Evolutionary conservation across 257 asterid genomes (phyloP), one percentile per base, ranked within the genome.

Genomic region (Penstemon newberryi): DNA sequence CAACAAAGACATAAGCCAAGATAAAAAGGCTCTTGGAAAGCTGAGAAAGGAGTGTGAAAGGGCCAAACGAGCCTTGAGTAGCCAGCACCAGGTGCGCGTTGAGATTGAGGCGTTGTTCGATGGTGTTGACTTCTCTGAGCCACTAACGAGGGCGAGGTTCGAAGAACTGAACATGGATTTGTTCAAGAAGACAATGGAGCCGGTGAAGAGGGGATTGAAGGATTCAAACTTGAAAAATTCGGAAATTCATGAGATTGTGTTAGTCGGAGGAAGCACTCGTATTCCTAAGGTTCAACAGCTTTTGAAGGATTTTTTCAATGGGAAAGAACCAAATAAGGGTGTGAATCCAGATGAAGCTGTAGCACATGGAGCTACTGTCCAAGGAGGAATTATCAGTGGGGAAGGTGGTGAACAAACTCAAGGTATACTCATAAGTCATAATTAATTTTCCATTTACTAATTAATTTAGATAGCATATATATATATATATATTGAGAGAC

Each of bases 281-380:
- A 83, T 83, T 58, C 87, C 87, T 1, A 83, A 75, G 71, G 83
- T 80, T 50, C 83, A 77, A 59, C 81, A 80, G 58, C 85, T 83
- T 61, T 65, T 83, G 13, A 74, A 77, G 71, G 87, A 83, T 15
- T 75, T 65, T 15, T 83, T 83, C 55, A 83, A 80, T 33, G 85
- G 85, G 65, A 83, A 83, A 54, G 87, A 83, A 63, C 81, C 80
- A 55, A 80, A 47, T 76, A 80, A 75, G 63, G 83, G 83, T 41
- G 87, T 83, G 59, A 80, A 83, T 73, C 87, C 87, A 0, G 87
- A 83, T 18, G 87, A 83, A 49, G 87, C 85, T 6, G 87, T 83
- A 54, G 87, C 87, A 65, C 77, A 45, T 70, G 87, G 87, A 58
- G 87, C 85, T 58, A 82, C 85, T 58, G 85, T 80, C 18, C 87